phyloP scores from a whole-genome alignment of 345 rosid genomes.

The Eutrema yunnanense region DNA sequence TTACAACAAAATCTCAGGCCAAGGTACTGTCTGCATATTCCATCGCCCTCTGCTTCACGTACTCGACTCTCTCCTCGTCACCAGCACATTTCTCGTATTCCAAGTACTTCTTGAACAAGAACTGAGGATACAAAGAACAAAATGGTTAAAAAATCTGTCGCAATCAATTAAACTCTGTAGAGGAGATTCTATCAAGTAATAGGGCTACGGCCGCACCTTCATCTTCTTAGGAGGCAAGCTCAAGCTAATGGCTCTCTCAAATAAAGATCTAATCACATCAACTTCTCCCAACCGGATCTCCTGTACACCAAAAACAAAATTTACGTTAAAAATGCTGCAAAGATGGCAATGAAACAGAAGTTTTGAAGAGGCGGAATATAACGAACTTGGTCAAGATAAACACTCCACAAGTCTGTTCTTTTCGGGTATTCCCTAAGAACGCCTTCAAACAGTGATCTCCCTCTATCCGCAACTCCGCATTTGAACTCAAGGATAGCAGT shows the following conservation, averaged over 20 bases:
- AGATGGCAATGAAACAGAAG: not conserved
- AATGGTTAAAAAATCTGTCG: not conserved
- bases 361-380: not conserved
- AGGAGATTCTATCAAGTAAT: not conserved
- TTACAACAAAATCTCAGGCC: slow-evolving; percentile 20
- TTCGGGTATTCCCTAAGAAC: slow-evolving; percentile 85
- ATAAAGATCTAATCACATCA: slow-evolving; percentile 59
- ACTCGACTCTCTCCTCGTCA: slow-evolving; percentile 53
- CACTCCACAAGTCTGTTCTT: slow-evolving; percentile 92
- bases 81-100: slow-evolving; percentile 62
- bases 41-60: slow-evolving; percentile 79
- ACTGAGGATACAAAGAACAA: slow-evolving; percentile 41
- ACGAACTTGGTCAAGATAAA: slow-evolving; percentile 88
- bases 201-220: slow-evolving; percentile 40
- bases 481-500: slow-evolving; percentile 87
- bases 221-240: slow-evolving; percentile 84
- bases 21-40: slow-evolving; percentile 62
- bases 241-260: slow-evolving; percentile 84
- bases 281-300: slow-evolving; percentile 75
- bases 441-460: slow-evolving; percentile 81
- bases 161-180: not conserved
- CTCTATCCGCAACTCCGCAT: slow-evolving; percentile 83
- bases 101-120: slow-evolving; percentile 84
- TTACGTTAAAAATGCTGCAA: not conserved
- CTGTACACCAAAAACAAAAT: slow-evolving; percentile 33